A percentile compares a stretch with the other conserved stretches of the same genome.
Evolutionary conservation across 371 early-diverging fungal genomes (phyloP).

Genomic region (Cokeromyces recurvatus): DNA sequence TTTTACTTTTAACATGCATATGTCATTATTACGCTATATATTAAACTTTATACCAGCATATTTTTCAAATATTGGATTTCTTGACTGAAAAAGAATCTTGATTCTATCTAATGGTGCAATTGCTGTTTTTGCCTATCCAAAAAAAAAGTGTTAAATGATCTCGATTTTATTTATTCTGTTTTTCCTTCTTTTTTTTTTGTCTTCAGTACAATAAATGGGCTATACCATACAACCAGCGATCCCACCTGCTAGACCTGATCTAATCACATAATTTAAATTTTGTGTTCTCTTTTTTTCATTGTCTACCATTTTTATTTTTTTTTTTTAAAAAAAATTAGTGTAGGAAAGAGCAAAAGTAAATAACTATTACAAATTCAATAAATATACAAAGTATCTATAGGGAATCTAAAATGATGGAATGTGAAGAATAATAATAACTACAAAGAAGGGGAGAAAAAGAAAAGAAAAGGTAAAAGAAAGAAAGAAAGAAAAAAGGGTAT

Average conservation of each 20-base stretch:
- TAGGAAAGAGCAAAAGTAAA: no score
- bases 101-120: slow-evolving; percentile 97
- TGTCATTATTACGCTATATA: no score
- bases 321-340: no score
- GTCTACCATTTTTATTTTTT: slow-evolving; percentile 1
- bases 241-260: slow-evolving; percentile 51
- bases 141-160: not conserved
- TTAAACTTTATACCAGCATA: slow-evolving; percentile 89
- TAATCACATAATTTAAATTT: slow-evolving; percentile 39
- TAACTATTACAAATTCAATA: no score
- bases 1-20: no score
- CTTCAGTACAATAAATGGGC: no score
- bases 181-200: not conserved
- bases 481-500: no score
- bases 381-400: no score
- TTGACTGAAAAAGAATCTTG: slow-evolving; percentile 96
- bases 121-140: slow-evolving; percentile 79
- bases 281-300: slow-evolving; percentile 25
- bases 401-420: not conserved
- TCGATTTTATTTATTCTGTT: no score
- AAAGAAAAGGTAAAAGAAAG: not conserved
- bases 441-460: not conserved
- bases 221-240: slow-evolving; percentile 51
- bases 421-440: not conserved
- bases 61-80: slow-evolving; percentile 79